Conservation (phyloP, 202 grass and related monocot species). For the Musa balbisiana region DNA sequence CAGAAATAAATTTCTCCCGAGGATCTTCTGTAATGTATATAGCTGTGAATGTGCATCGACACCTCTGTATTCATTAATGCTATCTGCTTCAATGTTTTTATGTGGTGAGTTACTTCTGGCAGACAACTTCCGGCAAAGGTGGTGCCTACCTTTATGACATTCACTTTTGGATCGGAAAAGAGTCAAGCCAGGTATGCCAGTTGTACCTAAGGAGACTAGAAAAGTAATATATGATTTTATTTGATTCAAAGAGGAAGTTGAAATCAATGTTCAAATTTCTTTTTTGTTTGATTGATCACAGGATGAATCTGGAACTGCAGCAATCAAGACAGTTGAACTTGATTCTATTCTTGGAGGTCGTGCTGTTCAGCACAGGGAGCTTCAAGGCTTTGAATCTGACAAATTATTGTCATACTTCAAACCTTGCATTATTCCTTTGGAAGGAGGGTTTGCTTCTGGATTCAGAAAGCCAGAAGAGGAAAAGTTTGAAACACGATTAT, state of each 20-base stretch:
- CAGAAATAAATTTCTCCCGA: no score
- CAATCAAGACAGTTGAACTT: constrained; percentile 86
- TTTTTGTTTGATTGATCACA: constrained; percentile 18
- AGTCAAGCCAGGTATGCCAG: constrained; percentile 66
- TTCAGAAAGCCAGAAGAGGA: constrained; percentile 71
- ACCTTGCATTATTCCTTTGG: constrained; percentile 91
- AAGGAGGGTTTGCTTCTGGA: constrained; percentile 85
- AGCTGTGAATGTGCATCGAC: no score
- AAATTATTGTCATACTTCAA: constrained; percentile 96
- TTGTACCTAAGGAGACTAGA: background rate
- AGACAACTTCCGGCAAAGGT: constrained; percentile 62
- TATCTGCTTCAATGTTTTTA: background rate
- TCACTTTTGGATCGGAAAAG: constrained; percentile 96
- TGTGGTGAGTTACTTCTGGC: background rate
- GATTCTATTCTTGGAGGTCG: constrained; percentile 76
- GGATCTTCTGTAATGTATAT: no score
- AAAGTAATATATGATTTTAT: background rate
- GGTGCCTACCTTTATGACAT: constrained; percentile 68
- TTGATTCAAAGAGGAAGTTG: background rate
- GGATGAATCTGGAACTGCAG: constrained; percentile 90
- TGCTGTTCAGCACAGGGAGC: constrained; percentile 85
- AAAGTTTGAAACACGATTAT: constrained; percentile 62
- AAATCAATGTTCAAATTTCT: background rate
- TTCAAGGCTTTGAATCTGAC: constrained; percentile 81
- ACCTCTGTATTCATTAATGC: no score